Evolutionary conservation across 768 basidiomycete genomes (phyloP).

Genomic region (Pleurotus platypus): DNA sequence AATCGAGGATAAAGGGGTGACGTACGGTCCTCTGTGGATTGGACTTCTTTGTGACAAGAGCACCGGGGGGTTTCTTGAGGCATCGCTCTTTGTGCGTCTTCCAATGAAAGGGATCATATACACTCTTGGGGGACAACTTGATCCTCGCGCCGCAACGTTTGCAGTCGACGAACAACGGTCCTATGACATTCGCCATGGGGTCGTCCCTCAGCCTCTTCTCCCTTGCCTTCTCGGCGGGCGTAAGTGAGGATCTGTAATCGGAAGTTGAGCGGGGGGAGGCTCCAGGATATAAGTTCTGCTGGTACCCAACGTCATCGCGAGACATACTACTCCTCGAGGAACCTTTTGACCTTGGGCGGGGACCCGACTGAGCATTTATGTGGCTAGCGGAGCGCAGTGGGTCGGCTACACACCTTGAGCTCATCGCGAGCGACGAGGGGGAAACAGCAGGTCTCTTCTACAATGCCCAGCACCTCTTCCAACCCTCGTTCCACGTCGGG

Average conservation of each 20-base stretch:
- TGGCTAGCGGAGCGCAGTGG: too few species aligned
- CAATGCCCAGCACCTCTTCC: too few species aligned
- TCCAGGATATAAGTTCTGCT: not conserved
- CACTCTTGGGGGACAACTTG: slow-evolving; percentile 65
- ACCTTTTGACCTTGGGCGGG: slow-evolving; percentile 1
- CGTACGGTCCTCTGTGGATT: slow-evolving; percentile 15
- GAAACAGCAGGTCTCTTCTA: not conserved
- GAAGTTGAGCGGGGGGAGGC: slow-evolving; percentile 2
- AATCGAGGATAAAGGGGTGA: not conserved
- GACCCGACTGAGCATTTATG: not conserved
- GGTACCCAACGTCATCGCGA: slow-evolving; percentile 3
- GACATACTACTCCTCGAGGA: slow-evolving; percentile 2
- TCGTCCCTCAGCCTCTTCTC: slow-evolving; percentile 52
- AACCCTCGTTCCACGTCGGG: not conserved
- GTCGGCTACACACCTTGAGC: slow-evolving; percentile 3
- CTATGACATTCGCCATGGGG: slow-evolving; percentile 47
- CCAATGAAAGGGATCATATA: slow-evolving; percentile 69
- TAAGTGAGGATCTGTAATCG: slow-evolving; percentile 21
- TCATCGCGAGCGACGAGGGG: slow-evolving; percentile 1
- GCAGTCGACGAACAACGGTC: slow-evolving; percentile 51
- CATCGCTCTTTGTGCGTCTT: slow-evolving; percentile 59
- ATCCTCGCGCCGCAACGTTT: slow-evolving; percentile 51
- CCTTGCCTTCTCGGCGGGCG: slow-evolving; percentile 41
- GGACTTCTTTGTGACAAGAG: slow-evolving; percentile 13
- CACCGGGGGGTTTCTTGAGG: slow-evolving; percentile 36